Percentiles rank a stretch among this genome's conserved stretches.
Conservation (phyloP, 1,139 yeast genomes). For the Lodderomyces elongisporus region DNA sequence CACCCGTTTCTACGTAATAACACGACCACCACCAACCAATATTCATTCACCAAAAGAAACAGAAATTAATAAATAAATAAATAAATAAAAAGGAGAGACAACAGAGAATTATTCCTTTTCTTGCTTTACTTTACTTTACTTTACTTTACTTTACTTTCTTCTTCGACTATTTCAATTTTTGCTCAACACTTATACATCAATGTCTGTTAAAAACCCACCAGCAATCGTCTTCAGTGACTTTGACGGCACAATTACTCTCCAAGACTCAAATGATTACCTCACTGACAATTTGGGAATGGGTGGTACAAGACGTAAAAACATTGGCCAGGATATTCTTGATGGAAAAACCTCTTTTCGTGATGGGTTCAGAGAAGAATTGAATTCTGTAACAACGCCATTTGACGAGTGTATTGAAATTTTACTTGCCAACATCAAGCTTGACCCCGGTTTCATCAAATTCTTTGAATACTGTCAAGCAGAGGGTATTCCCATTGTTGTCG, state of each 20-base stretch:
- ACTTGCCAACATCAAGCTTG: conserved; percentile 61
- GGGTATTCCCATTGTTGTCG: conserved; percentile 72
- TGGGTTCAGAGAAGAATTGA: conserved; percentile 81
- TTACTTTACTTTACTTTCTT: no score
- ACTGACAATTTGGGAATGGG: conserved; percentile 93
- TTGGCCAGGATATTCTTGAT: conserved; percentile 69
- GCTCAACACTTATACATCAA: conserved; percentile 1
- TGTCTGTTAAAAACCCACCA: conserved; percentile 19
- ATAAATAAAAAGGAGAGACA: no score
- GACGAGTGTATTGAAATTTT: conserved; percentile 73
- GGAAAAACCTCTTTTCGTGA: conserved; percentile 71
- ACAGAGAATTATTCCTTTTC: no score
- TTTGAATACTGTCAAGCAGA: conserved; percentile 72
- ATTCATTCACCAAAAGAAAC: no score
- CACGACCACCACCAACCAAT: no score
- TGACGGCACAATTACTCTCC: conserved; percentile 93
- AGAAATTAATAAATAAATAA: no score
- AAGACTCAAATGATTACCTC: conserved; percentile 85
- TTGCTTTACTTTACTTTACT: no score
- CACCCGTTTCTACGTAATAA: no score
- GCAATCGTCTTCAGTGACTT: conserved; percentile 94
- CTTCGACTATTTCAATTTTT: no score
- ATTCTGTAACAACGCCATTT: conserved; percentile 70
- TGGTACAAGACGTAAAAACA: conserved; percentile 52
- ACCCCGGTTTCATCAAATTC: conserved; percentile 83